These are phyloP conservation scores for Penicillium malachiteum DNA, from an alignment of 495 filamentous ascomycete genomes.

Conservation along the genomic window DNA sequence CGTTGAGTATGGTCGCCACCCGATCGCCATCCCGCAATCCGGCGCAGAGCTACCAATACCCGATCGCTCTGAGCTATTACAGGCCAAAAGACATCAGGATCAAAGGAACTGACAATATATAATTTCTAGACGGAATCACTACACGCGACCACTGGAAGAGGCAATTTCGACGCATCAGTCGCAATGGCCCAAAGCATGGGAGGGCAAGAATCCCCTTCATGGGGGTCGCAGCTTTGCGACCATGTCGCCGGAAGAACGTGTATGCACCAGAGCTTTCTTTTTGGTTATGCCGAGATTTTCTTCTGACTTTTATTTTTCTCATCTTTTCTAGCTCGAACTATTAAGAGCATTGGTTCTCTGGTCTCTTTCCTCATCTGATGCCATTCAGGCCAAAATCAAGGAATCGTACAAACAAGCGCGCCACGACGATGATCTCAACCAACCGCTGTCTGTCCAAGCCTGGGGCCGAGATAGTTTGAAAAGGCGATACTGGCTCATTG, in stretches of 20 bases:
- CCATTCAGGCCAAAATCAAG: conserved; percentile 73
- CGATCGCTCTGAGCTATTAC: conserved; percentile 8
- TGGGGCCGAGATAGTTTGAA: conserved; percentile 93
- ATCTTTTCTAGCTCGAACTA: conserved; percentile 67
- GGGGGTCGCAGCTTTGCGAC: conserved; percentile 74
- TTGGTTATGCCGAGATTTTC: background rate
- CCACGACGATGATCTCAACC: conserved; percentile 89
- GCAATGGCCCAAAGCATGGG: conserved; percentile 90
- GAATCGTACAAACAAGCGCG: conserved; percentile 87
- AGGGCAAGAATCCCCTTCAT: conserved; percentile 77
- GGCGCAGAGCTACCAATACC: conserved; percentile 1
- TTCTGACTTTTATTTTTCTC: conserved; percentile 19
- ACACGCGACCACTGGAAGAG: conserved; percentile 90
- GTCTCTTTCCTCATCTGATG: conserved; percentile 88
- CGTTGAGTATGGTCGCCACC: conserved; percentile 77
- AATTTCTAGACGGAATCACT: conserved; percentile 56
- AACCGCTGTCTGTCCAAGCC: conserved; percentile 87
- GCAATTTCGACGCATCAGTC: conserved; percentile 79
- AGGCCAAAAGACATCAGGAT: conserved; percentile 7
- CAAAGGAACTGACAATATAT: background rate
- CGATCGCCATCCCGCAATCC: conserved; percentile 11
- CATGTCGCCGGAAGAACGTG: conserved; percentile 77
- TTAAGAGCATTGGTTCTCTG: conserved; percentile 82
- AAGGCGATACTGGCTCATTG: conserved; percentile 88
- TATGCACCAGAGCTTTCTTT: conserved; percentile 42